Evolutionary conservation across 2,329 filamentous ascomycete species (phyloP), one percentile per base, ranked within the genome.

Genomic region (Verticillium longisporum): DNA sequence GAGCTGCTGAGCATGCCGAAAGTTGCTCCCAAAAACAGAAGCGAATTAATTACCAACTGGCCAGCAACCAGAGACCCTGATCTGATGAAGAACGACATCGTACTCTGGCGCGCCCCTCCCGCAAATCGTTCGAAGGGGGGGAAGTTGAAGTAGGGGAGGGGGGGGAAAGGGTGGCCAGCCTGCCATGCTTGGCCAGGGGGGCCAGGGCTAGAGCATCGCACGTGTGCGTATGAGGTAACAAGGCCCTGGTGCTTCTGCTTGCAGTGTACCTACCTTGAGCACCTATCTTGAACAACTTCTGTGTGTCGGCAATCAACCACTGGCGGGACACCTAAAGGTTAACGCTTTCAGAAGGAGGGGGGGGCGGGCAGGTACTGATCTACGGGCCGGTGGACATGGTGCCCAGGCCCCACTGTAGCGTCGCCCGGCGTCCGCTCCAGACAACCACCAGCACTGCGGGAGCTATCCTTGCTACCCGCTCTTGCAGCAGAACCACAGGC

Each of bases 401-500:
- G 41, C 41, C 41, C 41, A n/a, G 41, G 41, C n/a, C 41, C 41
- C 41, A 21, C 41, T 21, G n/a, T 2, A 18, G 21, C 21, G 21
- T n/a, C n/a, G 41, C 21, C 41, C 7, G 41, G 41, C 41, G 41
- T 50, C 41, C 41, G 41, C 41, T 21, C 41, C 41, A 50, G 41
- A 50, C 41, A 50, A 50, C 41, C 34, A 57, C 34, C 56, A 53
- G 54, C 58, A 61, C 41, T 61, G 63, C 68, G 66, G 67, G 64
- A 66, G 59, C 62, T 63, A 68, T 71, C 69, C 72, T 68, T 73
- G 71, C 70, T 78, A 77, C 73, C 75, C 74, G 74, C 73, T 73
- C 73, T 71, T 78, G 75, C 75, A 76, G 72, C 64, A 64, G 34
- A 60, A 62, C 59, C 59, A 62, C 60, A 61, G 36, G 56, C 59